Percentiles rank a stretch among this genome's conserved stretches.
phyloP scores from a whole-genome alignment of 2,329 filamentous ascomycete genomes.

The Stachybotrys chartarum region DNA sequence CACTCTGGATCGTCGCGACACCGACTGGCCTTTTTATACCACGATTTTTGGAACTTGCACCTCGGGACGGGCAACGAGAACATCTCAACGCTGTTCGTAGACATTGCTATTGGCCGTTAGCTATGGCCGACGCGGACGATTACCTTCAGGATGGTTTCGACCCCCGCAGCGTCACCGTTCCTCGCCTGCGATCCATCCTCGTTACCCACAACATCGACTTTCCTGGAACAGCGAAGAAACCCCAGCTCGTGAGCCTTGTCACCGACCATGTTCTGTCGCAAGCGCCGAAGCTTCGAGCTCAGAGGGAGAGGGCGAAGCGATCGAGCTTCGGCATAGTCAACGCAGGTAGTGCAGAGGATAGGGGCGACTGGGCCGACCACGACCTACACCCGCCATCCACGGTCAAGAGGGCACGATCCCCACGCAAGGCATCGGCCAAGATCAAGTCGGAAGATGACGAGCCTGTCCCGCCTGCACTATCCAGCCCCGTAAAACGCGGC shows the following conservation, averaged over 20 bases:
- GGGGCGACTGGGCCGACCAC: constrained; percentile 54
- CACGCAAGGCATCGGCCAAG: constrained; percentile 45
- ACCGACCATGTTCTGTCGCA: constrained; percentile 71
- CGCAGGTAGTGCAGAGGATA: constrained; percentile 59
- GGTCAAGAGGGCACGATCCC: constrained; percentile 45
- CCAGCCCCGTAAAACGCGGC: constrained; percentile 47
- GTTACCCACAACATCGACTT: constrained; percentile 83
- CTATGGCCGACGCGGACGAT: constrained; percentile 63
- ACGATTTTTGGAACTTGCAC: neutral
- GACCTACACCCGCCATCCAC: constrained; percentile 42
- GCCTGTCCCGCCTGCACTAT: constrained; percentile 22
- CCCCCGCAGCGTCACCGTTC: constrained; percentile 73
- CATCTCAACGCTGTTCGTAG: neutral
- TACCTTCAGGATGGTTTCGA: constrained; percentile 89
- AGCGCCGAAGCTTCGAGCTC: constrained; percentile 66
- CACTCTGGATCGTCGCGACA: neutral
- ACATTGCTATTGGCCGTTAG: neutral
- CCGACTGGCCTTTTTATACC: neutral
- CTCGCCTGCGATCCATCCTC: constrained; percentile 82
- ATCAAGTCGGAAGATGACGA: constrained; percentile 47
- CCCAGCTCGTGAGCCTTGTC: constrained; percentile 79
- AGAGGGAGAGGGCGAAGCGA: constrained; percentile 72
- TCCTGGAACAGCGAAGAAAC: constrained; percentile 85
- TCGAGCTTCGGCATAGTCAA: constrained; percentile 80
- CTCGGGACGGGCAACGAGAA: too few species aligned